Evolutionary conservation across 352 stramenopile genomes (phyloP).

Genomic region (Pythium apleroticum): DNA sequence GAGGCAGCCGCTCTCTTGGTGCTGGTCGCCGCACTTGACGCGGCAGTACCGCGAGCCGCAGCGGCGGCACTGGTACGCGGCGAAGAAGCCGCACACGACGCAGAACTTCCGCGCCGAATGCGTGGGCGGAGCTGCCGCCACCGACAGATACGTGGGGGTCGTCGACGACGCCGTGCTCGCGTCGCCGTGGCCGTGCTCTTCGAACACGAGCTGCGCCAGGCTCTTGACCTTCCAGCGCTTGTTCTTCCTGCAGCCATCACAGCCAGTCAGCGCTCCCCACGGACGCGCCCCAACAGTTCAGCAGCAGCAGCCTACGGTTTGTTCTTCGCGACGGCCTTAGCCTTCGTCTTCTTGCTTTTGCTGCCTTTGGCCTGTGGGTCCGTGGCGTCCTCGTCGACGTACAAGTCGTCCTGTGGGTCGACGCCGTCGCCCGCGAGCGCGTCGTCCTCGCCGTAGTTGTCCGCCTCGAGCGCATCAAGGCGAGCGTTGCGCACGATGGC

Average conservation of each 20-base stretch:
- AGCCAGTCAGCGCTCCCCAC: background rate
- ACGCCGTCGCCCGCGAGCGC: conserved; percentile 44
- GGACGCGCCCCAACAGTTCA: no score
- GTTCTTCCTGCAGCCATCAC: conserved; percentile 5
- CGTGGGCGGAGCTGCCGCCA: conserved; percentile 54
- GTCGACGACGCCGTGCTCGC: conserved; percentile 4
- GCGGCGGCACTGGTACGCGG: conserved; percentile 71
- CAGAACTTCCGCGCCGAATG: conserved; percentile 81
- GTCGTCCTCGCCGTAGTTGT: conserved; percentile 84
- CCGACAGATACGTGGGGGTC: conserved; percentile 71
- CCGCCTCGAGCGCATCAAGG: conserved; percentile 85
- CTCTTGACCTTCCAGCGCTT: conserved; percentile 84
- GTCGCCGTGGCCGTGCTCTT: conserved; percentile 45
- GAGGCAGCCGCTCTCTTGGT: conserved; percentile 89
- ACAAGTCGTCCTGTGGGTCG: conserved; percentile 48
- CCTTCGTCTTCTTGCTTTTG: conserved; percentile 34
- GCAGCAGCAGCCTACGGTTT: no score
- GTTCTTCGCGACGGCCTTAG: conserved; percentile 16
- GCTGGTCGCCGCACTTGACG: conserved; percentile 80
- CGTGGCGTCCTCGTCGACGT: conserved; percentile 65
- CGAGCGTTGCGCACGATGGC: conserved; percentile 82
- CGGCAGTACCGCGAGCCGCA: conserved; percentile 83
- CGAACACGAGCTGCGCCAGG: conserved; percentile 85
- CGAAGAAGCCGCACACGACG: conserved; percentile 83
- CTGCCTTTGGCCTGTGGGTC: conserved; percentile 31